Percentiles rank a stretch among this genome's conserved stretches.
phyloP scores from a whole-genome alignment of 768 basidiomycete species.

The Vishniacozyma victoriae region DNA sequence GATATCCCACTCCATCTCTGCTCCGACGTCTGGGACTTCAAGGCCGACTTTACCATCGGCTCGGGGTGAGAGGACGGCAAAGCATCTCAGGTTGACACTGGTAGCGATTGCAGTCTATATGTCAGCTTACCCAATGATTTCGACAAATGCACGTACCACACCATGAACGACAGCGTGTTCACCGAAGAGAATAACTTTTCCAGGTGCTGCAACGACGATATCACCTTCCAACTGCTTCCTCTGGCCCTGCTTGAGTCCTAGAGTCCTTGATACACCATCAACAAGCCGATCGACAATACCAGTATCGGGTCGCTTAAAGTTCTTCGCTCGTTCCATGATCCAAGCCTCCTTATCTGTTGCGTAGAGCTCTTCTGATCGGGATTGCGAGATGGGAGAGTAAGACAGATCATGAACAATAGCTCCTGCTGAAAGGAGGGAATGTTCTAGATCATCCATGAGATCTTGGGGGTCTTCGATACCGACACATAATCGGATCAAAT shows the following conservation, averaged over 20 bases:
- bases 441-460: conserved; percentile 89
- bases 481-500: conserved; percentile 94
- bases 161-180: conserved; percentile 99
- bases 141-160: conserved; percentile 59
- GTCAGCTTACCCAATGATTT: not conserved
- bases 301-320: conserved; percentile 32
- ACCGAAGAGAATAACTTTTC: conserved; percentile 95
- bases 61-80: conserved; percentile 71
- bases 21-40: conserved; percentile 68
- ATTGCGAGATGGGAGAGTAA: conserved; percentile 15
- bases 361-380: conserved; percentile 25
- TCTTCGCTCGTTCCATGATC: conserved; percentile 41
- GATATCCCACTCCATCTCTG: conserved; percentile 71
- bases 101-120: conserved; percentile 85
- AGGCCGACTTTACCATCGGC: conserved; percentile 67
- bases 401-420: conserved; percentile 56
- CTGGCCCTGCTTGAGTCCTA: conserved; percentile 19
- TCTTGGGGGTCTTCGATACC: conserved; percentile 94
- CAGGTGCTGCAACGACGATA: conserved; percentile 81
- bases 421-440: conserved; percentile 83
- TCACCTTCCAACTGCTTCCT: conserved; percentile 29
- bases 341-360: conserved; percentile 30
- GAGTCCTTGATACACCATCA: conserved; percentile 24
- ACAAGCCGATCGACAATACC: conserved; percentile 28
- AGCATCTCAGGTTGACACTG: conserved; percentile 90